A percentile compares a stretch with the other conserved stretches of the same genome.
Conservation (phyloP, 208 protist species). For the Balamuthia mandrillaris region DNA sequence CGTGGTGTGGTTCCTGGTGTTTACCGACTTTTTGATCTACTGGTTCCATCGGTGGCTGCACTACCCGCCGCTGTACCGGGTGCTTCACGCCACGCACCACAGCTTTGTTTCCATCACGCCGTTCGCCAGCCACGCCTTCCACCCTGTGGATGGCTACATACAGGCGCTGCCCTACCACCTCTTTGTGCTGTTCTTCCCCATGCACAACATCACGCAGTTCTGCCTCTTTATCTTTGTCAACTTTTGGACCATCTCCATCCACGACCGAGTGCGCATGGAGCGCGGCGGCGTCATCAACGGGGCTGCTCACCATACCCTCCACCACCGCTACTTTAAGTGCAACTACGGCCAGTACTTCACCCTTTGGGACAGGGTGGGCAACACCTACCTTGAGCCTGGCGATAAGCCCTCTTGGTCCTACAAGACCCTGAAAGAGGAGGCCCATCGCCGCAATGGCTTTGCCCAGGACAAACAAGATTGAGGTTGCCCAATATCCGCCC, state of each 20-base stretch:
- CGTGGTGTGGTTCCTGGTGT: slow-evolving; percentile 78
- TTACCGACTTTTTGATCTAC: slow-evolving; percentile 89
- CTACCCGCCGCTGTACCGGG: slow-evolving; percentile 57
- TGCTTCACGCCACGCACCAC: background rate
- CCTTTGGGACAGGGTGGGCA: slow-evolving; percentile 85
- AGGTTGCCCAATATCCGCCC: too few species aligned
- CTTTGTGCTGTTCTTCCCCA: slow-evolving; percentile 81
- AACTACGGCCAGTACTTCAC: slow-evolving; percentile 92
- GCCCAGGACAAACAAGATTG: too few species aligned
- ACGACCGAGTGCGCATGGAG: slow-evolving; percentile 63
- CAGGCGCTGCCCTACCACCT: slow-evolving; percentile 89
- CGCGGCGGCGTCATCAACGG: slow-evolving; percentile 69
- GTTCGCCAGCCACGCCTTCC: slow-evolving; percentile 87
- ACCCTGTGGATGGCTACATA: slow-evolving; percentile 84
- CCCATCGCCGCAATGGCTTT: too few species aligned
- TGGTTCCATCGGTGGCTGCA: slow-evolving; percentile 89
- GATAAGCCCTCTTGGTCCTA: too few species aligned
- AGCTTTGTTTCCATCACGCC: slow-evolving; percentile 80
- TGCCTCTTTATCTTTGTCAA: slow-evolving; percentile 85
- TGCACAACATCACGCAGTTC: slow-evolving; percentile 82
- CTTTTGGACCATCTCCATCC: slow-evolving; percentile 90
- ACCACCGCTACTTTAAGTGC: slow-evolving; percentile 87
- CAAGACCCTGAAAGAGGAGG: too few species aligned
- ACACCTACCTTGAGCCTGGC: slow-evolving; percentile 67
- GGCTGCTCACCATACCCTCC: slow-evolving; percentile 86